Base-by-base conservation (phyloP, 306 rosid genomes). In the Argentina anserina region DNA sequence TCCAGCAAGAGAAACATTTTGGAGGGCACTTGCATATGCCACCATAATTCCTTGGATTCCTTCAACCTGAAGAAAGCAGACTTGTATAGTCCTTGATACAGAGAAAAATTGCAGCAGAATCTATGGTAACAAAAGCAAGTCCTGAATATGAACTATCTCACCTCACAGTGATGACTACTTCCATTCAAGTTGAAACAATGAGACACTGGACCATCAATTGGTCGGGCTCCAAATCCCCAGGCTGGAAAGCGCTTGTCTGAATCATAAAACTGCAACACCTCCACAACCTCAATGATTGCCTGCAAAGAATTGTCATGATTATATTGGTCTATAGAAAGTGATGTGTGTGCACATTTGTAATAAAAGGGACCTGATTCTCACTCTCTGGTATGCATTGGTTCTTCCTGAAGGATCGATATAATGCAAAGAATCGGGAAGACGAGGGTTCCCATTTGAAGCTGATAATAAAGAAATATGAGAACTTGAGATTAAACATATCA, bases 161-260 rank as follows among this genome's bases (percentile, higher is more conserved):
- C 99, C 96, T 95, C 99, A 79, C 91, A 87, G 82, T 90, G 70
- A 80, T 87, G 84, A 79, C 86, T 88, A 86, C 99, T 95, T 78
- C 99, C 99, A 67, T 95, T 95, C 84, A 95, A 79, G 84, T 90
- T 91, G 90, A 95, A 95, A 88, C 99, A 95, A 82, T 95, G 99
- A 71, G 97, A 90, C 39, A 95, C 99, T 28, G 99, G 99, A 71
- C 97, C 99, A 39, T 95, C 99, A 78, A 95, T 95, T 61, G 99
- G 99, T 31, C 99, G 92, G 46, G 99, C 99, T 74, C 99, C 99
- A 84, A 95, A 95, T 72, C 99, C 99, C 99, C 99, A 95, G 0
- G 99, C 94, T 59, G 97, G 99, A 84, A 90, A 92, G 80, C 90
- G 91, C 73, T 87, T 95, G 83, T 92, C 96, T 49, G 96, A 65